Evolutionary conservation across 306 rosid genomes (phyloP), one percentile per base, ranked within the genome.

Genomic region (Sicyos edulis): DNA sequence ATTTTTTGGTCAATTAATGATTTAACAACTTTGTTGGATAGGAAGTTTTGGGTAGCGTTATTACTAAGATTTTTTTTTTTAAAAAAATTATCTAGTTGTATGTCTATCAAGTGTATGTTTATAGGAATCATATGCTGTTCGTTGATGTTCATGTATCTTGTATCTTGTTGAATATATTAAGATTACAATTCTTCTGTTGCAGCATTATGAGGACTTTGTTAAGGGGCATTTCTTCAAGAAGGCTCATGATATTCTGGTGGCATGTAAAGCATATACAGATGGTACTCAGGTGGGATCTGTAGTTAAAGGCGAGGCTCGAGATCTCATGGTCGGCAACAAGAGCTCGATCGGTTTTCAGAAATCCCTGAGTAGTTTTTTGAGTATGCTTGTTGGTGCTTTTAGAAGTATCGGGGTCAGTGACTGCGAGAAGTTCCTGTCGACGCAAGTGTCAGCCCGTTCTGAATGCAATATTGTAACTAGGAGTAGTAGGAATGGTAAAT

Each of bases 211-310:
- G 86, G 96, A 90, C 71, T 82, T 88, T 6, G 91, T 87, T 7
- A 21, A 40, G 34, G 98, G 96, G 49, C 91, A 92, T 82, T 92
- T 92, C 81, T 76, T 73, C 80, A 77, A 76, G 60, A 86, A 83
- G 20, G 92, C 88, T 20, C 78, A 74, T n/a, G 92, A 88, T 56
- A 83, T 92, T 77, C 75, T 92, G 77, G 87, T 83, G 68, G 92
- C 96, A 6, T 90, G 92, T 71, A 85, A 85, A 82, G 89, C 96
- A 34, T 90, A 90, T 73, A 81, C 78, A 80, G 89, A 84, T 66
- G 98, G 98, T 51, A 92, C 95, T 81, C 95, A 88, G 79, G 96
- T 89, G 61, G 97, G 97, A 8, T 89, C 89, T 78, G 79, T 85
- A 76, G 95, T 78, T 47, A 84, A 84, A 82, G 96, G 89, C 53